These are phyloP conservation scores for Cytospora leucostoma DNA, from an alignment of 2,329 filamentous ascomycete species.

Conservation along the genomic window DNA sequence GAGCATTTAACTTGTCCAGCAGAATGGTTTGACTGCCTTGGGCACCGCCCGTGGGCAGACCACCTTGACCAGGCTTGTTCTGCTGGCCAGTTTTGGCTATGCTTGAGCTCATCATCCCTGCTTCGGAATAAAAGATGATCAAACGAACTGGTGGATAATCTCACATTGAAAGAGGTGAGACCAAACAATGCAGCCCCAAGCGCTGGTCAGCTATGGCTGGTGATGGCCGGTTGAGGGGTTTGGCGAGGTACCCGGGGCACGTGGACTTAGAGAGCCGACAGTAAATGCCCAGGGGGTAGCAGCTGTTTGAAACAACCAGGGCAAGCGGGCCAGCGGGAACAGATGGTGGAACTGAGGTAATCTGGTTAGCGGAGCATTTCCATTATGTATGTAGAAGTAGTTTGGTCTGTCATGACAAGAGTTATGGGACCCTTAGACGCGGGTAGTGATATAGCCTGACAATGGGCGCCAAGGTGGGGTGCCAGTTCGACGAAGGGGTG, in stretches of 20 bases:
- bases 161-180: constrained; percentile 11
- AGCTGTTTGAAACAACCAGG: background rate
- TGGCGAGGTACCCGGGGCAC: constrained; percentile 9
- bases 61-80: constrained; percentile 53
- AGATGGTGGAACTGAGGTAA: constrained; percentile 8
- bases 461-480: constrained; percentile 2
- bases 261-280: constrained; percentile 3
- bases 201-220: constrained; percentile 4
- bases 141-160: constrained; percentile 4
- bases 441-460: constrained; percentile 12
- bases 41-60: constrained; percentile 45
- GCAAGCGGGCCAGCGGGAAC: constrained; percentile 1
- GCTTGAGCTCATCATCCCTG: constrained; percentile 52
- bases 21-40: constrained; percentile 65
- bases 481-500: background rate
- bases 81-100: constrained; percentile 51
- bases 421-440: background rate
- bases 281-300: background rate
- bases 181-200: background rate
- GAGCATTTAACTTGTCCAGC: constrained; percentile 74
- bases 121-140: constrained; percentile 6
- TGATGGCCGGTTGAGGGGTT: constrained; percentile 15
- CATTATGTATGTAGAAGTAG: background rate
- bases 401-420: background rate
- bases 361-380: constrained; percentile 13